A percentile compares a stretch with the other conserved stretches of the same genome.
Conservation (phyloP, 768 basidiomycete species). For the Sutorius australiensis region DNA sequence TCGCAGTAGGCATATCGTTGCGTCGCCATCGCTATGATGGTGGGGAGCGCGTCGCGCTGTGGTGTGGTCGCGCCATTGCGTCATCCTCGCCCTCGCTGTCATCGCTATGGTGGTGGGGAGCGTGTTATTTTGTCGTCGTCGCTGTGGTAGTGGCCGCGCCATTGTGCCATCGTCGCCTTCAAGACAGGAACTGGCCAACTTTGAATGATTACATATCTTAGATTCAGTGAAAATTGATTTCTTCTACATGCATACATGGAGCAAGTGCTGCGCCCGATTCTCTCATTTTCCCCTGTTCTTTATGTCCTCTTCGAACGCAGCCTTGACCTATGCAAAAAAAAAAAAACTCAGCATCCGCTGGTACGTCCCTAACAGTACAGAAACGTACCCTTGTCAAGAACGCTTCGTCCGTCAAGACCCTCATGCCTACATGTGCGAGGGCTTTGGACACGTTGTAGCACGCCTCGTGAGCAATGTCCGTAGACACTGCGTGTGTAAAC, state of each 20-base stretch:
- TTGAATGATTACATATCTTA: no score
- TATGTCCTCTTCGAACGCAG: constrained; percentile 44
- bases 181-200: no score
- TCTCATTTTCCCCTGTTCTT: constrained; percentile 4
- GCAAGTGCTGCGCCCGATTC: background rate
- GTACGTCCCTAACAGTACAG: background rate
- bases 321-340: constrained; percentile 38
- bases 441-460: constrained; percentile 66
- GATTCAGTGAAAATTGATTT: background rate
- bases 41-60: no score
- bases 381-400: constrained; percentile 54
- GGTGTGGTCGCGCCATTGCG: no score
- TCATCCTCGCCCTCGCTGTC: no score
- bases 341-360: background rate
- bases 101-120: no score
- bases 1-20: no score
- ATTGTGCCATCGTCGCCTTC: no score
- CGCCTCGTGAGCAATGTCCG: constrained; percentile 57
- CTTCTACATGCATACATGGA: background rate
- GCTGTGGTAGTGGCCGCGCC: no score
- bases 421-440: constrained; percentile 63
- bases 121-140: no score
- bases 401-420: constrained; percentile 59
- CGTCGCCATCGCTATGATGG: no score
- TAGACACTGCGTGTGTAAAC: constrained; percentile 60